These are phyloP conservation scores for Camillea tinctor DNA, from an alignment of 2,329 filamentous ascomycete genomes.

Conservation along the genomic window DNA sequence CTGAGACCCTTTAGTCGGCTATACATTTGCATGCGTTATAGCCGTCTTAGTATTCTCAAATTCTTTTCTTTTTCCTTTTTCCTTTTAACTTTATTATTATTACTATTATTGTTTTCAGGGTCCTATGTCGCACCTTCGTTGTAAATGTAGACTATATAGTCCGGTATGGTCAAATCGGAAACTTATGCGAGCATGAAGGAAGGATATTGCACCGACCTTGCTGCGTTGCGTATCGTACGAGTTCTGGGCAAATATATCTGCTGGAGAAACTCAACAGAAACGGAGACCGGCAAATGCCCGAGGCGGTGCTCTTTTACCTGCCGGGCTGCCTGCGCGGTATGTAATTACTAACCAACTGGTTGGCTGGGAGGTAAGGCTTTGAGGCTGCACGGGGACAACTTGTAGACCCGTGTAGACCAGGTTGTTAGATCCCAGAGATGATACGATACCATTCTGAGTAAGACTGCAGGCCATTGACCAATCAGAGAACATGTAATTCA, in stretches of 20 bases:
- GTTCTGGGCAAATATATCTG: not conserved
- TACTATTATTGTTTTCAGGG: too few relatives aligned
- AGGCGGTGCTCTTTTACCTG: not conserved
- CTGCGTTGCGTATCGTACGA: not conserved
- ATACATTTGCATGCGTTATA: too few relatives aligned
- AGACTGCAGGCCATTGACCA: not conserved
- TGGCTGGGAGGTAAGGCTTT: not conserved
- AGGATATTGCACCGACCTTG: not conserved
- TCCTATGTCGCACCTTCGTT: too few relatives aligned
- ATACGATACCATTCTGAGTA: constrained; percentile 1
- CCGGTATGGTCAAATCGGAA: not conserved
- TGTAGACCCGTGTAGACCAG: not conserved
- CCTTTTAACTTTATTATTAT: too few relatives aligned
- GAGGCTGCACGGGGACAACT: not conserved
- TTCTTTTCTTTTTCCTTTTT: too few relatives aligned
- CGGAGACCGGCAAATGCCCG: not conserved
- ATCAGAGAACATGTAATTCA: constrained; percentile 3
- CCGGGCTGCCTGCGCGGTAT: not conserved
- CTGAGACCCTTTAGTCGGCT: too few relatives aligned
- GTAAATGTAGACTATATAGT: too few relatives aligned
- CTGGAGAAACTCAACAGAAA: not conserved
- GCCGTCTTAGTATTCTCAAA: too few relatives aligned
- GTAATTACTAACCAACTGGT: not conserved
- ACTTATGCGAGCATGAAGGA: not conserved
- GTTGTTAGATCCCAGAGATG: not conserved